phyloP scores from a whole-genome alignment of 306 rosid species.

The Hippophae rhamnoides region DNA sequence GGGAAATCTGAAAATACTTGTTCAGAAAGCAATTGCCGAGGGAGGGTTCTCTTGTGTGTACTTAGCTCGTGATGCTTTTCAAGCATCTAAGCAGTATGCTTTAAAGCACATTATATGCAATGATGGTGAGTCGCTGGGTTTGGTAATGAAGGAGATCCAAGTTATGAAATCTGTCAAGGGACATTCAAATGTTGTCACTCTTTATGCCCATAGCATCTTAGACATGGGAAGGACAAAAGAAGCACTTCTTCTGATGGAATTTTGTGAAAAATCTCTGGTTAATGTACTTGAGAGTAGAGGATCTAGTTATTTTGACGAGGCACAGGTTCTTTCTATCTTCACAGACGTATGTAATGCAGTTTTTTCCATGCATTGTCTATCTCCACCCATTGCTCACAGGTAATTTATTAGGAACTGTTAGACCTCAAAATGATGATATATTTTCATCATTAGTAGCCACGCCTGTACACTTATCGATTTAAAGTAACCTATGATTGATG shows the following conservation, averaged over 20 bases:
- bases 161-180: slow-evolving; percentile 78
- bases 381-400: slow-evolving; percentile 95
- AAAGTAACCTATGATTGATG: no score
- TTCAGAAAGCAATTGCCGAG: slow-evolving; percentile 78
- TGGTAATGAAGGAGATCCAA: slow-evolving; percentile 75
- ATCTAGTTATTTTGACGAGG: slow-evolving; percentile 77
- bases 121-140: slow-evolving; percentile 73
- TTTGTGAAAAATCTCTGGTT: slow-evolving; percentile 83
- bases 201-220: slow-evolving; percentile 60
- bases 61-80: slow-evolving; percentile 74
- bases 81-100: slow-evolving; percentile 86
- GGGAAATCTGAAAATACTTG: slow-evolving; percentile 71
- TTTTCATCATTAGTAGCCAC: not conserved
- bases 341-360: slow-evolving; percentile 91
- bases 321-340: slow-evolving; percentile 68
- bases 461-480: not conserved
- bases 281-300: slow-evolving; percentile 87
- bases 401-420: slow-evolving; percentile 11
- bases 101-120: slow-evolving; percentile 89
- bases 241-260: slow-evolving; percentile 86
- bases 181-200: slow-evolving; percentile 85
- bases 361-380: slow-evolving; percentile 86
- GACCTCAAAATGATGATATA: not conserved
- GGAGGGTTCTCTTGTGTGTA: slow-evolving; percentile 97
- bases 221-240: slow-evolving; percentile 95